Evolutionary conservation across 2,329 filamentous ascomycete species (phyloP).

Genomic region (Fusarium equiseti): DNA sequence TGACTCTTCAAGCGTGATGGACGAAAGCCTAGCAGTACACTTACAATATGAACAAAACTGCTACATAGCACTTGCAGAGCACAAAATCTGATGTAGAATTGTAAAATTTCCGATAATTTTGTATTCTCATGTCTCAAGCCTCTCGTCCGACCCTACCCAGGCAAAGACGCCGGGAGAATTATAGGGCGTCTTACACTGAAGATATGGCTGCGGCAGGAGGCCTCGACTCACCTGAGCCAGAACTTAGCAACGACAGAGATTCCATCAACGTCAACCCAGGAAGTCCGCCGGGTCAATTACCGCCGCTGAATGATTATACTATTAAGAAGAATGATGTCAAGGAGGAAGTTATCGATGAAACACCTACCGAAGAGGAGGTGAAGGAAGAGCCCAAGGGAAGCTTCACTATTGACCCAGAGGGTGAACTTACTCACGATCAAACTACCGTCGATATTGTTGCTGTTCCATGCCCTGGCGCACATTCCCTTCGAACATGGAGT

Average conservation of each 20-base stretch:
- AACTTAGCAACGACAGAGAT: slow-evolving; percentile 42
- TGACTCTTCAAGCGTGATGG: slow-evolving; percentile 20
- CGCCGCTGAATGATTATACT: slow-evolving; percentile 36
- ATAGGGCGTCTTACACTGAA: slow-evolving; percentile 10
- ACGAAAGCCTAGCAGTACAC: not conserved
- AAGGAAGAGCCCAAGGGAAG: slow-evolving; percentile 25
- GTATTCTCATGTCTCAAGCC: slow-evolving; percentile 34
- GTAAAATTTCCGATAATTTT: not conserved
- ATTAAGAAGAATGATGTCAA: slow-evolving; percentile 12
- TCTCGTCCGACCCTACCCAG: slow-evolving; percentile 10
- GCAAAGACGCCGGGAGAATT: slow-evolving; percentile 30
- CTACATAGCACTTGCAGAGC: not conserved
- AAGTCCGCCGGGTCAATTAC: slow-evolving; percentile 42
- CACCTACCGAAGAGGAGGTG: not conserved
- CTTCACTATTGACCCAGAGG: slow-evolving; percentile 53
- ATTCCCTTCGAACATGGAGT: slow-evolving; percentile 66
- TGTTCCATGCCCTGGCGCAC: slow-evolving; percentile 66
- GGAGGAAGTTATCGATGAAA: slow-evolving; percentile 6
- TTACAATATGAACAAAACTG: not conserved
- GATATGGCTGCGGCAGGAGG: slow-evolving; percentile 37
- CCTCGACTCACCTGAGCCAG: slow-evolving; percentile 13
- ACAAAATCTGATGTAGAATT: slow-evolving; percentile 1
- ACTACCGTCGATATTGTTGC: slow-evolving; percentile 67
- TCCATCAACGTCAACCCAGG: slow-evolving; percentile 48
- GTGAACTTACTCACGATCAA: slow-evolving; percentile 60